Base-by-base conservation (phyloP, 2,329 filamentous ascomycete genomes). In the Microdochium trichocladiopsis region DNA sequence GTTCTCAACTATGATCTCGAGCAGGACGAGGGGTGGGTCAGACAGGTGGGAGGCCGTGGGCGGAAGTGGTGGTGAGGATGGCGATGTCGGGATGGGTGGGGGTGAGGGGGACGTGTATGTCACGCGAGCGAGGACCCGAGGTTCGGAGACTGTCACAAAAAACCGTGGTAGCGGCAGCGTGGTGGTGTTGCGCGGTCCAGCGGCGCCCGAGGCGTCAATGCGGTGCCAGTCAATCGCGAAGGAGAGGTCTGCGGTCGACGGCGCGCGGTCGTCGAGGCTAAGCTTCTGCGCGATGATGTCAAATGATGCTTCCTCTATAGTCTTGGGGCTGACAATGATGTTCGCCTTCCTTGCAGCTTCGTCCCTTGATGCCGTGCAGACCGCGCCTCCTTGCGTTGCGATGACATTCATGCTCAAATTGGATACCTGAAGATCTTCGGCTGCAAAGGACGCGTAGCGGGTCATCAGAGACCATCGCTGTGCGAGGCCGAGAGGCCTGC, bases 401-500 rank as follows among this genome's bases (percentile, higher is more conserved):
- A 86, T 69, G 0, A 88, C 73, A 47, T 79, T 71, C 8, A 91
- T 68, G 25, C 83, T 78, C 51, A 92, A 73, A 31, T 83, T 81
- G 48, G 74, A 57, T 1, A 96, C 72, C 11, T 77, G 73, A 48
- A 94, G 70, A 47, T 87, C 80, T 58, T 91, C 87, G 2, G 79
- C 71, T 1, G 90, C 90, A 63, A 95, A 92, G 0, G 90, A 96
- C 16, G 84, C 86, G 50, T 83, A 86, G 31, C 82, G 75, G 23
- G 89, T 87, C 41, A 84, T 78, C 24, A 97, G 76, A 51, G 81
- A 83, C 90, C 93, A 97, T 61, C 80, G 83, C 63, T 97, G 93
- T 4, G 81, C 76, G 14, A 97, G 74, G 0, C 93, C 93, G 53
- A 68, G 67, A 22, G 75, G 67, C 10, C 59, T 61, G 24, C 52